A percentile compares a stretch with the other conserved stretches of the same genome.
Evolutionary conservation across 495 filamentous ascomycete genomes (phyloP).

Genomic region (Apodospora peruviana): DNA sequence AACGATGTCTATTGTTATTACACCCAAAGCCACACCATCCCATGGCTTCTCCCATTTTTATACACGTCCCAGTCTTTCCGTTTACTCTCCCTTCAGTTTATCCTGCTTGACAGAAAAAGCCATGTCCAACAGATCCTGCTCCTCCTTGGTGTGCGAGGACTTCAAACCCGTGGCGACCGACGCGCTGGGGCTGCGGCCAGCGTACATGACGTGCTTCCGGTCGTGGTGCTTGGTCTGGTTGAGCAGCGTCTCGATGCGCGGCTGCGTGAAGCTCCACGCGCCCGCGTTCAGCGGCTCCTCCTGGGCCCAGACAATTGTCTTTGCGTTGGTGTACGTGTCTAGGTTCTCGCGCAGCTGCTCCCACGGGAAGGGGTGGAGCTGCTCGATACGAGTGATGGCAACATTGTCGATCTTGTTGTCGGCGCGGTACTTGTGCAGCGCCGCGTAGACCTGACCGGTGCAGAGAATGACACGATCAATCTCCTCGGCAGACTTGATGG

Average conservation of each 20-base stretch:
- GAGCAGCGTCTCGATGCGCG: slow-evolving; percentile 89
- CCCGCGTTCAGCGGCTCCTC: slow-evolving; percentile 97
- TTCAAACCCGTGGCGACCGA: slow-evolving; percentile 92
- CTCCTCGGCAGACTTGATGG: slow-evolving; percentile 73
- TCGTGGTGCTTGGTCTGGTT: slow-evolving; percentile 88
- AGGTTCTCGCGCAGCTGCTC: slow-evolving; percentile 91
- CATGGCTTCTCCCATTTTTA: neutral
- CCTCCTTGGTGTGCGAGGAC: slow-evolving; percentile 83
- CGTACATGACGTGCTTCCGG: slow-evolving; percentile 93
- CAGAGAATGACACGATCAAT: slow-evolving; percentile 94
- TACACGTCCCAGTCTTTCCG: too few species aligned
- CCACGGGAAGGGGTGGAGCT: slow-evolving; percentile 99
- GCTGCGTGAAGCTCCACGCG: slow-evolving; percentile 91
- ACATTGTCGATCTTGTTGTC: slow-evolving; percentile 77
- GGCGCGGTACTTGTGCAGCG: slow-evolving; percentile 85
- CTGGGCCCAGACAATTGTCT: slow-evolving; percentile 93
- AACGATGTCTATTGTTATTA: too few species aligned
- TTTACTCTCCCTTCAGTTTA: slow-evolving; percentile 66
- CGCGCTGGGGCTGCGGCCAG: slow-evolving; percentile 83
- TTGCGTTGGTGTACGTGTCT: slow-evolving; percentile 91
- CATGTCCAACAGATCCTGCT: slow-evolving; percentile 78
- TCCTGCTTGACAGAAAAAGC: slow-evolving; percentile 59
- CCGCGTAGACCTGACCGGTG: slow-evolving; percentile 88
- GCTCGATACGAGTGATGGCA: slow-evolving; percentile 92
- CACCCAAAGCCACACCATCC: too few species aligned